phyloP scores from a whole-genome alignment of 2,329 filamentous ascomycete genomes.

The Colletotrichum musicola region DNA sequence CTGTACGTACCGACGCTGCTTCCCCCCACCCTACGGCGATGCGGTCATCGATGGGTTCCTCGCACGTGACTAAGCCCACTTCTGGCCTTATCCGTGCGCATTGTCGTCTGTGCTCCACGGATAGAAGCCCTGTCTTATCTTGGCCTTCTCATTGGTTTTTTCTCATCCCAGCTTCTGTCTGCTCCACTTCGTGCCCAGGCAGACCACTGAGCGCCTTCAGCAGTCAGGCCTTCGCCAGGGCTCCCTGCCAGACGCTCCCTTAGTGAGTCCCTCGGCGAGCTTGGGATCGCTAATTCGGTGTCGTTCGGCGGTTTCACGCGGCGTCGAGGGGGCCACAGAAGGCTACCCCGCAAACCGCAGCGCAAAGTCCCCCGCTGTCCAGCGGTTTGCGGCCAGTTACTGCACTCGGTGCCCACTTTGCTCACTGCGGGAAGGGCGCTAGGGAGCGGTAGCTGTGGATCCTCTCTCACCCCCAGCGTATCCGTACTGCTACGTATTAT shows the following conservation, averaged over 20 bases:
- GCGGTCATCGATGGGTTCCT: conserved; percentile 12
- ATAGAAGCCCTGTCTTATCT: conserved; percentile 3
- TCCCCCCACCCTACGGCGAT: background rate
- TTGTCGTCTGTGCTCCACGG: background rate
- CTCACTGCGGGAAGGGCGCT: conserved; percentile 17
- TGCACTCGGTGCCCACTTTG: background rate
- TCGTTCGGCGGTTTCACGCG: conserved; percentile 34
- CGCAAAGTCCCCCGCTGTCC: conserved; percentile 17
- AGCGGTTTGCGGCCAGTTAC: conserved; percentile 2
- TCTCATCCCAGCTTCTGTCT: background rate
- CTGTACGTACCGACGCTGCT: no score
- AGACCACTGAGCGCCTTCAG: background rate
- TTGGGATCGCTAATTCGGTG: conserved; percentile 18
- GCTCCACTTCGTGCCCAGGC: conserved; percentile 4
- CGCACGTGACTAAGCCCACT: conserved; percentile 22
- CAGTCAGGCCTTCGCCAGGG: background rate
- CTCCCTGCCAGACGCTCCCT: conserved; percentile 4
- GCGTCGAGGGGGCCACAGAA: background rate
- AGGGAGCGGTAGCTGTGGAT: conserved; percentile 30
- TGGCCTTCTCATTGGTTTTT: background rate
- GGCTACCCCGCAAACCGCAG: conserved; percentile 36
- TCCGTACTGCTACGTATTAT: no score
- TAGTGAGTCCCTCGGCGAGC: conserved; percentile 4
- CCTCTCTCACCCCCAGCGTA: background rate
- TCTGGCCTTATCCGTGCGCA: conserved; percentile 4